Evolutionary conservation across 2,329 filamentous ascomycete species (phyloP), one percentile per base, ranked within the genome.

Genomic region (Sphaerulina populicola): DNA sequence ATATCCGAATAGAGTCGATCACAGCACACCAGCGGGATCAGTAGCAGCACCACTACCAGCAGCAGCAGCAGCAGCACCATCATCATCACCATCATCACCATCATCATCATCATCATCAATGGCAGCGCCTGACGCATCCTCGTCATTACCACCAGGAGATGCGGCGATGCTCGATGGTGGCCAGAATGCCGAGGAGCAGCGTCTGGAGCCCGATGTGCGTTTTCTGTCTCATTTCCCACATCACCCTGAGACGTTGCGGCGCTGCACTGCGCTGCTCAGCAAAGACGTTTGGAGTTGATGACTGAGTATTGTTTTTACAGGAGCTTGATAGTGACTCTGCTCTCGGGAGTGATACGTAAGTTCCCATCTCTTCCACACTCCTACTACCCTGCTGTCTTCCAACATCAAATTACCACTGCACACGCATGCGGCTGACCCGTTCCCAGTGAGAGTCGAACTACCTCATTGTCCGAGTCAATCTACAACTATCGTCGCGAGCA

Each of bases 401-500:
- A 7, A 11, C 31, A 35, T n/a, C 31, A 35, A 35, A n/a, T 11
- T 1, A n/a, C 10, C 4, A 9, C 31, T 11, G 12, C 11, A 12
- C 14, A 9, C 18, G 43, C 7, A 11, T 42, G 43, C 14, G 30
- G 39, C 50, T 56, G 38, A 62, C 44, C 27, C 2, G 11, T 14
- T 36, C n/a, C 35, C 54, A 68, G 65, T 6, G 59, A 63, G 52
- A 68, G 64, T 50, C 55, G 53, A 14, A 68, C 66, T 4, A 66
- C 67, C 5, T 65, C 61, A 7, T 48, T 69, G 44, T 64, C 57
- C 52, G 65, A 67, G 39, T 67, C 65, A 7, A 67, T 69, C 33
- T 68, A 63, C 52, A 63, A 68, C 43, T 69, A 67, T 51, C 62
- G 66, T 27, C 60, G 52, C 36, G 67, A 69, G 50, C 63, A 68